phyloP scores from a whole-genome alignment of 108 stramenopile species.

The Discostella pseudostelligera region DNA sequence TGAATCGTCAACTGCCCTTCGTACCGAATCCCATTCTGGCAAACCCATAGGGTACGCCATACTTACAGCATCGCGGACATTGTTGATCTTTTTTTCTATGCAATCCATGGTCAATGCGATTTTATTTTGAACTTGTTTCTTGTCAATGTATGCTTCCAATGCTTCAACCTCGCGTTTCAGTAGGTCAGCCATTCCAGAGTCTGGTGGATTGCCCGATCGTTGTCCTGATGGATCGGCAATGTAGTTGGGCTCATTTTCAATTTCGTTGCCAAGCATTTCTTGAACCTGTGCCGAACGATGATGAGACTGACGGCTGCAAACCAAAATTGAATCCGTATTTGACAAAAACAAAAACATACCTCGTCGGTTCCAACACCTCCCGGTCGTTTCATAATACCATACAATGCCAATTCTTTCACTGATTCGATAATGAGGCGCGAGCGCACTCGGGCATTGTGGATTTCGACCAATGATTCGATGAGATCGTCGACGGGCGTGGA shows the following conservation, averaged over 20 bases:
- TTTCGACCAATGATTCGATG: conserved; percentile 62
- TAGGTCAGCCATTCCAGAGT: conserved; percentile 50
- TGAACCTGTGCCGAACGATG: conserved; percentile 3
- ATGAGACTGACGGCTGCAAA: conserved; percentile 1
- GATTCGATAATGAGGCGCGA: conserved; percentile 54
- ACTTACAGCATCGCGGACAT: conserved; percentile 74
- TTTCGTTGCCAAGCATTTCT: conserved; percentile 20
- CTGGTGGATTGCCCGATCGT: conserved; percentile 67
- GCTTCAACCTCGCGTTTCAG: conserved; percentile 58
- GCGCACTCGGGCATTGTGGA: conserved; percentile 65
- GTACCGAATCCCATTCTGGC: conserved; percentile 73
- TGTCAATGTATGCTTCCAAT: conserved; percentile 49
- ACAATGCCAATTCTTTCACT: conserved; percentile 51
- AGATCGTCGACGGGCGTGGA: conserved; percentile 64
- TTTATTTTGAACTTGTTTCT: conserved; percentile 46
- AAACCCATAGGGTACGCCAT: conserved; percentile 84
- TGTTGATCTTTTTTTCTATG: conserved; percentile 70
- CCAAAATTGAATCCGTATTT: not conserved
- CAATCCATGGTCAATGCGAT: conserved; percentile 37
- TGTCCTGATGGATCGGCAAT: conserved; percentile 60
- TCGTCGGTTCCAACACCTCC: conserved; percentile 32
- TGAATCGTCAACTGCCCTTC: conserved; percentile 54
- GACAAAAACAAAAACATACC: conserved; percentile 10
- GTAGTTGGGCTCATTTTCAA: conserved; percentile 55
- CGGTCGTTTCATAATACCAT: conserved; percentile 66